Percentiles rank a stretch among this genome's conserved stretches.
phyloP scores from a whole-genome alignment of 2,329 filamentous ascomycete species.

The Lasiodiplodia sp. region DNA sequence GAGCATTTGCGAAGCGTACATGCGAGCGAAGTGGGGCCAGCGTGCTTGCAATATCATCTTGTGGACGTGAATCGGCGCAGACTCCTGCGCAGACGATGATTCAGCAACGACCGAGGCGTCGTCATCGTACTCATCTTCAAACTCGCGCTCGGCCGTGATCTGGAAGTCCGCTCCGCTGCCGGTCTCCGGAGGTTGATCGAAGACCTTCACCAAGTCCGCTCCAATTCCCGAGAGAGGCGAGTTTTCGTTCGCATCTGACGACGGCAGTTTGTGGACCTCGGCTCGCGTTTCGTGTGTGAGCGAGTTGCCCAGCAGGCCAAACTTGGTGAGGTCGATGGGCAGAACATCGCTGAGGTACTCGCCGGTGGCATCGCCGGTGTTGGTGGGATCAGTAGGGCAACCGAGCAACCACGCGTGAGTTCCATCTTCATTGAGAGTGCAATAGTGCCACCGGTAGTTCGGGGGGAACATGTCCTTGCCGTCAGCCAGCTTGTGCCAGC shows the following conservation, averaged over 20 bases:
- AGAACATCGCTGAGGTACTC: constrained; percentile 95
- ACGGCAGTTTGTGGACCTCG: constrained; percentile 44
- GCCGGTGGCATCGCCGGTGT: constrained; percentile 76
- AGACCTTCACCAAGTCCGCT: constrained; percentile 82
- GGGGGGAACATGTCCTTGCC: constrained; percentile 91
- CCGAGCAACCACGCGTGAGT: constrained; percentile 98
- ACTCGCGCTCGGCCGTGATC: constrained; percentile 86
- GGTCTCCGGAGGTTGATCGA: constrained; percentile 83
- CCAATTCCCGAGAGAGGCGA: constrained; percentile 72
- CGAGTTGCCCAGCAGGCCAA: constrained; percentile 87
- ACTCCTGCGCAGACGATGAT: constrained; percentile 42
- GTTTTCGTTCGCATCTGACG: constrained; percentile 60
- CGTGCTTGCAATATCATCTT: constrained; percentile 91
- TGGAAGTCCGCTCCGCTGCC: constrained; percentile 90
- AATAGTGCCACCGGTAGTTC: constrained; percentile 98
- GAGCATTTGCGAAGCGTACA: constrained; percentile 94
- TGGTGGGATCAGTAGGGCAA: constrained; percentile 76
- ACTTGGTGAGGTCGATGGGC: constrained; percentile 89
- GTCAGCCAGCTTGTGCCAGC: constrained; percentile 95
- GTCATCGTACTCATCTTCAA: constrained; percentile 72
- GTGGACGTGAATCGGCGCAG: constrained; percentile 87
- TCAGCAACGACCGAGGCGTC: constrained; percentile 51
- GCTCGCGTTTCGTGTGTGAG: constrained; percentile 55
- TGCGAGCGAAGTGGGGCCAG: constrained; percentile 93
- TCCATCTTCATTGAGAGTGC: constrained; percentile 91